A percentile compares a stretch with the other conserved stretches of the same genome.
These are phyloP conservation scores for Puccinia triticina DNA, from an alignment of 1,284 basidiomycete species.

Conservation along the genomic window DNA sequence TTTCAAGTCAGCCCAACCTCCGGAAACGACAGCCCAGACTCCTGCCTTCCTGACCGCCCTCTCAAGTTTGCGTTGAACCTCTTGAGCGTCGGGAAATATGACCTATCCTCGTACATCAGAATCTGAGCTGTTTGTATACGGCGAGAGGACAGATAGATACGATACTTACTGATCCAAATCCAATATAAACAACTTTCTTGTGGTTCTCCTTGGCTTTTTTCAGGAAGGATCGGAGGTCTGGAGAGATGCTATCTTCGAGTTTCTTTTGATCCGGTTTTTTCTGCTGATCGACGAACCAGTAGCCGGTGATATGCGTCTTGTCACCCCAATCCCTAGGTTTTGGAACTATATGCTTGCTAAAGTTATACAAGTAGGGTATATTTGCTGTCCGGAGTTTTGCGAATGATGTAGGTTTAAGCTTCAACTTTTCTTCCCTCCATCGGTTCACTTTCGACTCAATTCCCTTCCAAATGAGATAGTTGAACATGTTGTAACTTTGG, in stretches of 20 bases:
- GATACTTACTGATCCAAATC: slow-evolving; percentile 56
- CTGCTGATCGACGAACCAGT: slow-evolving; percentile 57
- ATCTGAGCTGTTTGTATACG: background rate
- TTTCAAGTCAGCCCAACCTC: slow-evolving; percentile 22
- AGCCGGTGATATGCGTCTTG: slow-evolving; percentile 56
- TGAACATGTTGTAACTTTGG: slow-evolving; percentile 55
- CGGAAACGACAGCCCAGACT: slow-evolving; percentile 56
- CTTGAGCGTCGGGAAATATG: slow-evolving; percentile 55
- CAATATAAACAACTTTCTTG: slow-evolving; percentile 59
- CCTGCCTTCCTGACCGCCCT: slow-evolving; percentile 56
- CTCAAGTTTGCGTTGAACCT: slow-evolving; percentile 49
- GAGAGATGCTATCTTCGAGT: slow-evolving; percentile 54
- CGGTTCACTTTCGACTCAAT: slow-evolving; percentile 57
- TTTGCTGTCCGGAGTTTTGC: slow-evolving; percentile 54
- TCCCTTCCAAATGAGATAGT: slow-evolving; percentile 57
- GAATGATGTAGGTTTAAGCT: slow-evolving; percentile 55
- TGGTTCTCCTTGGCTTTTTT: slow-evolving; percentile 54
- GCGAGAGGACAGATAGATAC: background rate
- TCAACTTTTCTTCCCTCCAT: slow-evolving; percentile 57
- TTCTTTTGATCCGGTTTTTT: slow-evolving; percentile 40
- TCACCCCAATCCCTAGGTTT: slow-evolving; percentile 58
- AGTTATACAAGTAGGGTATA: slow-evolving; percentile 59
- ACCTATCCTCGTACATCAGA: background rate
- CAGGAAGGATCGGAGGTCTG: slow-evolving; percentile 55
- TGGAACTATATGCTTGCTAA: slow-evolving; percentile 57